Conservation (phyloP, 345 rosid species). For the Physaria fendleri region DNA sequence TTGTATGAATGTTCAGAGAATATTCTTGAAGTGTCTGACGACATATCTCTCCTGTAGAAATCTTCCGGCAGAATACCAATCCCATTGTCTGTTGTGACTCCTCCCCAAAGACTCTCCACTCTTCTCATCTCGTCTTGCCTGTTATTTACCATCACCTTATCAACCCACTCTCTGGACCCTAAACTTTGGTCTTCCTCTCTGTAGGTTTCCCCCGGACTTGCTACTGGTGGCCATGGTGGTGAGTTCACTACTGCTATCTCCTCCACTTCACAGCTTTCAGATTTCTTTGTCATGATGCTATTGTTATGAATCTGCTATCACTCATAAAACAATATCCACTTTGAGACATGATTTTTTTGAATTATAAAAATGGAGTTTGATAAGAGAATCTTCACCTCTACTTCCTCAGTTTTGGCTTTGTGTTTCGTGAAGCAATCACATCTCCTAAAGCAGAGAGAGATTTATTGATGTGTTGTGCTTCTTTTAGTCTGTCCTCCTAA, state of each 20-base stretch:
- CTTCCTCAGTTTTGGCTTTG: constrained; percentile 56
- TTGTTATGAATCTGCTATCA: constrained; percentile 45
- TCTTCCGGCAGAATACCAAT: constrained; percentile 40
- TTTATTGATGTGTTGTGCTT: constrained; percentile 87
- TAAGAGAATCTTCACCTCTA: constrained; percentile 47
- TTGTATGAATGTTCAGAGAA: constrained; percentile 63
- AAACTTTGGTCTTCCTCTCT: constrained; percentile 66
- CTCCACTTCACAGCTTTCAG: constrained; percentile 72
- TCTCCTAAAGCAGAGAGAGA: constrained; percentile 98
- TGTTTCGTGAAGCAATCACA: constrained; percentile 79
- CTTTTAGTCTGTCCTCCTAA: constrained; percentile 90
- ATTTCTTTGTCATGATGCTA: constrained; percentile 44
- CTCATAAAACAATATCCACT: constrained; percentile 5
- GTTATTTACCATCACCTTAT: constrained; percentile 95
- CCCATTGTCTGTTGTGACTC: constrained; percentile 39
- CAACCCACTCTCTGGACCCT: constrained; percentile 82
- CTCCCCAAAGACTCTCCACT: constrained; percentile 42
- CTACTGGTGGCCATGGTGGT: constrained; percentile 89
- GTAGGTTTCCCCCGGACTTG: constrained; percentile 52
- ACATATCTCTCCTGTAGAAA: constrained; percentile 59
- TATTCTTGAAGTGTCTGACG: constrained; percentile 55
- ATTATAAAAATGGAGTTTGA: constrained; percentile 3
- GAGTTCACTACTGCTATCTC: constrained; percentile 81
- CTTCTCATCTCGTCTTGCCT: constrained; percentile 52
- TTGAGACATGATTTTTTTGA: background rate